Base-by-base conservation (phyloP, 306 rosid genomes). In the Sphenostylis stenocarpa region DNA sequence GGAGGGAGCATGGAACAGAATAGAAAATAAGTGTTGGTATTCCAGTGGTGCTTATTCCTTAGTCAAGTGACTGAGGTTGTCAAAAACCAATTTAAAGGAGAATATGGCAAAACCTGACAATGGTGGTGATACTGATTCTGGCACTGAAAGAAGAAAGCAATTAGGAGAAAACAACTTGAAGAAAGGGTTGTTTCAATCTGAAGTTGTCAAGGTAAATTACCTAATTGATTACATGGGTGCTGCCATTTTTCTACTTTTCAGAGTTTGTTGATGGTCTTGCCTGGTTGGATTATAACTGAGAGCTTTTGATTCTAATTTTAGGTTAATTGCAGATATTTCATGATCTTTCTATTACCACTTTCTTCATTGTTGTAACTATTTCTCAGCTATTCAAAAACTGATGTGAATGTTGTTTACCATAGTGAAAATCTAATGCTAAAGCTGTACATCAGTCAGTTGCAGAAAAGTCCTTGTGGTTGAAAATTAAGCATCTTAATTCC, bases 21-120 rank as follows among this genome's bases (percentile, higher is more conserved):
- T 71, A 21, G 64, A 76, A 62, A 36, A n/a, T 77, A 49, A 71
- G 15, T 58, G 43, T 29, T 23, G 69, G 11, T 29, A 17, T 41
- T 68, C 23, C 14, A 34, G 36, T n/a, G 44, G 66, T 36, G 62
- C 66, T 7, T 14, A 53, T 38, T 41, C 61, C 28, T 43, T 60
- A 28, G 66, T 47, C 23, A 57, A 57, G 36, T 26, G 36, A 26
- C 5, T 58, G 34, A 55, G 60, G n/a, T 70, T 36, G 75, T 14
- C 14, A 39, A 77, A 16, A 38, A 33, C 67, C 39, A 63, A 34
- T 58, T 52, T 17, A 23, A 47, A 62, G 81, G 55, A 49, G 67
- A 80, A 77, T 33, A 87, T 85, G 93, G 86, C 77, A 66, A 84
- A 88, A 75, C 73, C 78, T 26, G 78, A 86, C 52, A 82, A 76